phyloP scores from a whole-genome alignment of 1,284 basidiomycete species.

The Wallemia ichthyophaga region DNA sequence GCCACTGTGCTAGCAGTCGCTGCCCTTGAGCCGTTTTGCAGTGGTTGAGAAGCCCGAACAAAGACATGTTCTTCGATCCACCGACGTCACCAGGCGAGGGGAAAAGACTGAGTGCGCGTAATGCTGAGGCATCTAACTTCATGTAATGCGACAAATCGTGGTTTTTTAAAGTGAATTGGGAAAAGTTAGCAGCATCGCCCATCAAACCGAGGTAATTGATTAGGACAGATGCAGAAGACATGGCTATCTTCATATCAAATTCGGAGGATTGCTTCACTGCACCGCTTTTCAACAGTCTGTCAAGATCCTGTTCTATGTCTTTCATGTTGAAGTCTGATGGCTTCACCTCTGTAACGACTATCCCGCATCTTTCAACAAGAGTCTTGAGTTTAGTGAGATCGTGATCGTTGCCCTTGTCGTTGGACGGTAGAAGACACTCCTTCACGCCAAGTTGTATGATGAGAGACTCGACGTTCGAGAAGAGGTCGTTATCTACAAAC shows the following conservation, averaged over 20 bases:
- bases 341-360: conserved; percentile 67
- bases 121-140: conserved; percentile 77
- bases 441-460: conserved; percentile 90
- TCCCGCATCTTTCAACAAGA: conserved; percentile 62
- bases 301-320: conserved; percentile 57
- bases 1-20: conserved; percentile 66
- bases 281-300: conserved; percentile 32
- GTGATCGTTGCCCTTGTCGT: conserved; percentile 30
- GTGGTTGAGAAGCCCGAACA: conserved; percentile 69
- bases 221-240: conserved; percentile 50
- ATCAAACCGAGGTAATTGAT: conserved; percentile 56
- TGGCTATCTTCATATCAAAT: conserved; percentile 44
- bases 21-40: conserved; percentile 92
- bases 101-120: conserved; percentile 64
- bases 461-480: conserved; percentile 81
- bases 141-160: conserved; percentile 88
- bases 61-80: conserved; percentile 41
- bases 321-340: conserved; percentile 55
- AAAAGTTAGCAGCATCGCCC: conserved; percentile 51
- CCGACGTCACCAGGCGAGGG: conserved; percentile 31
- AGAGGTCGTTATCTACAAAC: conserved; percentile 80
- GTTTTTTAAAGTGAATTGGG: conserved; percentile 44
- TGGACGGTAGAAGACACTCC: conserved; percentile 36
- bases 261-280: conserved; percentile 20
- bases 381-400: conserved; percentile 58